A percentile compares a stretch with the other conserved stretches of the same genome.
Conservation (phyloP, 2,329 filamentous ascomycete species). For the Fusarium kyushuense region DNA sequence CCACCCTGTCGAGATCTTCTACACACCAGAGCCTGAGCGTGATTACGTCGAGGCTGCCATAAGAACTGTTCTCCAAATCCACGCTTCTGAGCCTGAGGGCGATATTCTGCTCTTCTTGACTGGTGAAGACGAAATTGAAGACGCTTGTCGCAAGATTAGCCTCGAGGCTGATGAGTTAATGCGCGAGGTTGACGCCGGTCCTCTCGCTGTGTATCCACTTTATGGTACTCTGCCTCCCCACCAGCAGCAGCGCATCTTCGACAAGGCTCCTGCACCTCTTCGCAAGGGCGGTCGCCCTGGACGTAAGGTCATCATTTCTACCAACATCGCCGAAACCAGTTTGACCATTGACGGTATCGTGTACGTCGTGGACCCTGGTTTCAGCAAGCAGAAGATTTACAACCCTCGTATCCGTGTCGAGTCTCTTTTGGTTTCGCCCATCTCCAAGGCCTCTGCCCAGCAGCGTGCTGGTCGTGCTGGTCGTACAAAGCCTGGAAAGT, state of each 20-base stretch:
- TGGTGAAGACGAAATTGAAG: slow-evolving; percentile 98
- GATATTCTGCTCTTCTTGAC: slow-evolving; percentile 96
- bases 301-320: slow-evolving; percentile 93
- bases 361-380: slow-evolving; percentile 98
- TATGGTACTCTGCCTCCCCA: slow-evolving; percentile 93
- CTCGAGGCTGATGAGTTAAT: slow-evolving; percentile 93
- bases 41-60: slow-evolving; percentile 98
- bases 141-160: slow-evolving; percentile 90
- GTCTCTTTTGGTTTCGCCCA: slow-evolving; percentile 95
- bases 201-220: slow-evolving; percentile 89
- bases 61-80: slow-evolving; percentile 95
- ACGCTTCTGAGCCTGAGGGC: slow-evolving; percentile 90
- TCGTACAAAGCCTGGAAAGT: slow-evolving; percentile 98
- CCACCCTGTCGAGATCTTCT: slow-evolving; percentile 97
- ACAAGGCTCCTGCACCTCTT: slow-evolving; percentile 80
- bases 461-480: slow-evolving; percentile 98
- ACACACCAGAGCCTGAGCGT: slow-evolving; percentile 94
- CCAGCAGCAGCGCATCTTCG: slow-evolving; percentile 96
- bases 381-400: slow-evolving; percentile 99
- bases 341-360: slow-evolving; percentile 99
- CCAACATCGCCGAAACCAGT: slow-evolving; percentile 97
- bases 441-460: slow-evolving; percentile 96
- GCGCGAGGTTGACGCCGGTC: slow-evolving; percentile 90
- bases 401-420: slow-evolving; percentile 97
- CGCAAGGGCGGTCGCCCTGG: slow-evolving; percentile 84